phyloP scores from a whole-genome alignment of 495 filamentous ascomycete species.

The Podospora anserina region DNA sequence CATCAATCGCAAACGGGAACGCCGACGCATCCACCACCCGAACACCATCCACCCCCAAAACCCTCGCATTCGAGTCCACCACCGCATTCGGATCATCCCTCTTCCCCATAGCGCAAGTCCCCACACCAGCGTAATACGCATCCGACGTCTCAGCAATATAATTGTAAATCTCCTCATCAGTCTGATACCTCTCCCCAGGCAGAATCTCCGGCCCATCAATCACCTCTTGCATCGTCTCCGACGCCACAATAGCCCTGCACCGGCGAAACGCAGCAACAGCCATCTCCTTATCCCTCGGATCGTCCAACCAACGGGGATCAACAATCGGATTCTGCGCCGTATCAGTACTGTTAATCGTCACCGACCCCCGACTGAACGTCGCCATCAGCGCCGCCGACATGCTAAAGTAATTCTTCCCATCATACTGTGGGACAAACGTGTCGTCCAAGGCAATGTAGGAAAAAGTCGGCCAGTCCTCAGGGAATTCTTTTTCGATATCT shows the following conservation, averaged over 20 bases:
- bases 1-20: constrained; percentile 47
- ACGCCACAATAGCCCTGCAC: neutral
- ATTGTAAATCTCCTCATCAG: constrained; percentile 9
- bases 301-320: constrained; percentile 46
- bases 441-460: constrained; percentile 56
- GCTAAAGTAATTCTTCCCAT: constrained; percentile 34
- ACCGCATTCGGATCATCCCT: constrained; percentile 48
- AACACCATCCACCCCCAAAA: constrained; percentile 50
- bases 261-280: constrained; percentile 46
- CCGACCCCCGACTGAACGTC: constrained; percentile 51
- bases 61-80: constrained; percentile 48
- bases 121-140: constrained; percentile 49
- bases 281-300: constrained; percentile 45
- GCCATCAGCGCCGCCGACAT: constrained; percentile 38
- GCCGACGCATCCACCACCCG: constrained; percentile 43
- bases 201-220: constrained; percentile 1
- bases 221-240: neutral
- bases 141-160: constrained; percentile 36
- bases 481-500: constrained; percentile 16
- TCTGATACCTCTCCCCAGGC: neutral
- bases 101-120: constrained; percentile 48
- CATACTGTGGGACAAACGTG: constrained; percentile 16
- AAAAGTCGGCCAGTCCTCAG: constrained; percentile 40
- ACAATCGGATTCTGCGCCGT: constrained; percentile 44
- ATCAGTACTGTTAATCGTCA: constrained; percentile 47